Percentiles rank a stretch among this genome's conserved stretches.
Evolutionary conservation across 768 basidiomycete genomes (phyloP).

Genomic region (Pisolithus marmoratus): DNA sequence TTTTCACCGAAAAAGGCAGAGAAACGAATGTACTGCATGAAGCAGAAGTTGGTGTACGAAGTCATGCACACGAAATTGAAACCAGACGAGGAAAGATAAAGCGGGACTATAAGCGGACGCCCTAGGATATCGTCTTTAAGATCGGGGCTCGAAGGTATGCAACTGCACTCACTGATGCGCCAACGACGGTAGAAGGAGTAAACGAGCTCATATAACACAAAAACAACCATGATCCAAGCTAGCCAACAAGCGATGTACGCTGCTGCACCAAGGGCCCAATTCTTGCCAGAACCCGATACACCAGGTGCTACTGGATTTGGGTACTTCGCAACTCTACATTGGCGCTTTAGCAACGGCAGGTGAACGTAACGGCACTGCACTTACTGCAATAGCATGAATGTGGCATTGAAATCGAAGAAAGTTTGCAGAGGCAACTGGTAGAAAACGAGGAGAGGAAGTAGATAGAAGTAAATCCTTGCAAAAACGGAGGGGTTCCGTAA

Average conservation of each 20-base stretch:
- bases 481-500: conserved; percentile 53
- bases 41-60: conserved; percentile 80
- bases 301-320: conserved; percentile 66
- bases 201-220: conserved; percentile 70
- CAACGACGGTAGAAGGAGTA: conserved; percentile 73
- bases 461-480: conserved; percentile 57
- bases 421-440: conserved; percentile 71
- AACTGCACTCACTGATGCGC: conserved; percentile 63
- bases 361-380: conserved; percentile 28
- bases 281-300: conserved; percentile 64
- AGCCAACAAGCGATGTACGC: conserved; percentile 83
- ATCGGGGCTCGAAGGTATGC: conserved; percentile 13
- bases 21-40: conserved; percentile 72
- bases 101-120: conserved; percentile 75
- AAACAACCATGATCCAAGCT: conserved; percentile 66
- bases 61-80: conserved; percentile 71
- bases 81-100: conserved; percentile 78
- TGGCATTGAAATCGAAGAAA: conserved; percentile 86
- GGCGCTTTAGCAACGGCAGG: too few species aligned
- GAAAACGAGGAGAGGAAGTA: conserved; percentile 67
- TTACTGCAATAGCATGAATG: conserved; percentile 78
- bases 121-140: conserved; percentile 39
- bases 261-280: conserved; percentile 78
- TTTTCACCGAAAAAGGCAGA: conserved; percentile 57
- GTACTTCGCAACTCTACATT: conserved; percentile 67